Evolutionary conservation across 495 filamentous ascomycete species (phyloP).

Genomic region (Hypoxylon fragiforme): DNA sequence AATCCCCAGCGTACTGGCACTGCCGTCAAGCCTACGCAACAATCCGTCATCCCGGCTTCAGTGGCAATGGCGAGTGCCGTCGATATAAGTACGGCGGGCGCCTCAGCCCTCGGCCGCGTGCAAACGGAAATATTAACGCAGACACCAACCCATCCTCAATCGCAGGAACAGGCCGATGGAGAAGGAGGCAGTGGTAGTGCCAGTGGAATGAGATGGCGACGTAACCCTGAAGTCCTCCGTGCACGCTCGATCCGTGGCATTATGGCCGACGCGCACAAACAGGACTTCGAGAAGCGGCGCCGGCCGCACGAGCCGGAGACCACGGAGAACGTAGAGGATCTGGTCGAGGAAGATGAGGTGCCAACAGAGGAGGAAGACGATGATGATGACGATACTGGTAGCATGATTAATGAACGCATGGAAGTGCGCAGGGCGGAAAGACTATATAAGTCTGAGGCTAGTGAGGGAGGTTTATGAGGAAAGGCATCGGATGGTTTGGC

Average conservation of each 20-base stretch:
- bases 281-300: constrained; percentile 82
- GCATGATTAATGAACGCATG: constrained; percentile 38
- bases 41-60: constrained; percentile 19
- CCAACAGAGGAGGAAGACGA: constrained; percentile 37
- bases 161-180: constrained; percentile 40
- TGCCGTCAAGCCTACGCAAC: constrained; percentile 5
- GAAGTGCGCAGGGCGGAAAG: constrained; percentile 14
- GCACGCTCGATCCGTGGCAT: constrained; percentile 59
- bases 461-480: constrained; percentile 5
- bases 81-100: constrained; percentile 12
- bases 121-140: constrained; percentile 12
- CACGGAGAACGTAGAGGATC: neutral
- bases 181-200: too few relatives aligned
- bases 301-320: constrained; percentile 41
- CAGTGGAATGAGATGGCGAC: constrained; percentile 45
- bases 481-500: neutral
- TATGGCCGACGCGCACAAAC: constrained; percentile 74
- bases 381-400: constrained; percentile 41
- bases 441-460: constrained; percentile 12
- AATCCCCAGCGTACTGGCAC: constrained; percentile 6
- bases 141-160: constrained; percentile 5
- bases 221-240: constrained; percentile 33
- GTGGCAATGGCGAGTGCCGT: constrained; percentile 17
- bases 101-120: constrained; percentile 21
- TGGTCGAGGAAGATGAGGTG: constrained; percentile 16